phyloP scores from a whole-genome alignment of 306 rosid genomes.

The Geum urbanum region DNA sequence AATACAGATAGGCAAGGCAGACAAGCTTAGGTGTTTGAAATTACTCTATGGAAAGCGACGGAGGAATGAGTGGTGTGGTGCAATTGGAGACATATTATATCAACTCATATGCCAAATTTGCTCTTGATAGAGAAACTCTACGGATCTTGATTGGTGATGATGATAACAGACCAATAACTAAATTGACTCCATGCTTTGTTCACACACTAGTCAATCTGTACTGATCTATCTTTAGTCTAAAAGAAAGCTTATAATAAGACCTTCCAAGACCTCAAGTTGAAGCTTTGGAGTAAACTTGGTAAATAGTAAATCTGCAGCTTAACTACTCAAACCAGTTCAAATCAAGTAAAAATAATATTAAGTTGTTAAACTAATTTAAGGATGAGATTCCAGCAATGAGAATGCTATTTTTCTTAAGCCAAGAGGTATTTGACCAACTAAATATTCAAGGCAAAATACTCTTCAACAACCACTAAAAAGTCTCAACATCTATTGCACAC shows the following conservation, averaged over 20 bases:
- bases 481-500: neutral
- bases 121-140: neutral
- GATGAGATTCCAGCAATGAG: neutral
- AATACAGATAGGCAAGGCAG: neutral
- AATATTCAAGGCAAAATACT: neutral
- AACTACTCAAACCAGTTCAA: too few species aligned
- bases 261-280: neutral
- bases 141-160: neutral
- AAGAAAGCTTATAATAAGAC: neutral
- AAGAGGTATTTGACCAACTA: neutral
- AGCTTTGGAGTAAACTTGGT: neutral
- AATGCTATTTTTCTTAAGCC: neutral
- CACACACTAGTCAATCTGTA: constrained; percentile 8
- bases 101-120: neutral
- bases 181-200: neutral
- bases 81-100: neutral
- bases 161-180: neutral
- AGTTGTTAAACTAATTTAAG: too few species aligned
- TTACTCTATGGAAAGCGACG: neutral
- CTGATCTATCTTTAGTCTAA: neutral
- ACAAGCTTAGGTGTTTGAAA: neutral
- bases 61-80: neutral
- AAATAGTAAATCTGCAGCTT: too few species aligned
- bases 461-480: neutral
- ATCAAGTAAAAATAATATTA: too few species aligned